Evolutionary conservation across 371 early-diverging fungal species (phyloP).

Genomic region (Furculomyces boomerangus): DNA sequence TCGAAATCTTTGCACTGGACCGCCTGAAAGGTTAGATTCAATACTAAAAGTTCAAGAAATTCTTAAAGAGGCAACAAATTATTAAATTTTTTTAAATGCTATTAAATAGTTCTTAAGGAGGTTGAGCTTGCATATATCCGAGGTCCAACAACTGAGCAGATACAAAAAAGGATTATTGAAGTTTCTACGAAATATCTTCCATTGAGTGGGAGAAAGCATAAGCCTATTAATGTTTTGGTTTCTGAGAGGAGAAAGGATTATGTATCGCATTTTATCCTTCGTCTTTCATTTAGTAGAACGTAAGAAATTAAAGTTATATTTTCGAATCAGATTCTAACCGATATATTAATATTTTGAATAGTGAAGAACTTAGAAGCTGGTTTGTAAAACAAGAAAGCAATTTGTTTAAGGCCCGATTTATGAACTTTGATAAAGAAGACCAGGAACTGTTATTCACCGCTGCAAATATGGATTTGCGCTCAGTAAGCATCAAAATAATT

Average conservation of each 20-base stretch:
- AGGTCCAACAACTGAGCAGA: constrained; percentile 39
- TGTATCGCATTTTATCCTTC: constrained; percentile 79
- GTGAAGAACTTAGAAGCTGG: constrained; percentile 73
- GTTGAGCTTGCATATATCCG: constrained; percentile 66
- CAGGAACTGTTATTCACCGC: constrained; percentile 25
- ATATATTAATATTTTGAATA: constrained; percentile 12
- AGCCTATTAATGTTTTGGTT: constrained; percentile 16
- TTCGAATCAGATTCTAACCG: neutral
- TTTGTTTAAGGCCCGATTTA: constrained; percentile 48
- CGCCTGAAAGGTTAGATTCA: constrained; percentile 68
- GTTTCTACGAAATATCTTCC: constrained; percentile 48
- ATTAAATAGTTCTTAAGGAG: constrained; percentile 47
- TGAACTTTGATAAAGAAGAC: constrained; percentile 26
- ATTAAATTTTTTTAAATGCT: too few species aligned
- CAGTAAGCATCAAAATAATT: neutral
- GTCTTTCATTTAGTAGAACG: constrained; percentile 80
- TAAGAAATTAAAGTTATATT: constrained; percentile 11
- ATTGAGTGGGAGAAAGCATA: constrained; percentile 23
- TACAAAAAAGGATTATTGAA: constrained; percentile 32
- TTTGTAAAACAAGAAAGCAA: constrained; percentile 69
- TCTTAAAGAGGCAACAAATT: neutral
- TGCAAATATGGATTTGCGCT: constrained; percentile 14
- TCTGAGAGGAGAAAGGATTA: constrained; percentile 80
- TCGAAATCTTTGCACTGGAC: constrained; percentile 81
- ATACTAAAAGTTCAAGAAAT: neutral